Evolutionary conservation across 306 rosid genomes (phyloP), one percentile per base, ranked within the genome.

Genomic region (Rosa rugosa): DNA sequence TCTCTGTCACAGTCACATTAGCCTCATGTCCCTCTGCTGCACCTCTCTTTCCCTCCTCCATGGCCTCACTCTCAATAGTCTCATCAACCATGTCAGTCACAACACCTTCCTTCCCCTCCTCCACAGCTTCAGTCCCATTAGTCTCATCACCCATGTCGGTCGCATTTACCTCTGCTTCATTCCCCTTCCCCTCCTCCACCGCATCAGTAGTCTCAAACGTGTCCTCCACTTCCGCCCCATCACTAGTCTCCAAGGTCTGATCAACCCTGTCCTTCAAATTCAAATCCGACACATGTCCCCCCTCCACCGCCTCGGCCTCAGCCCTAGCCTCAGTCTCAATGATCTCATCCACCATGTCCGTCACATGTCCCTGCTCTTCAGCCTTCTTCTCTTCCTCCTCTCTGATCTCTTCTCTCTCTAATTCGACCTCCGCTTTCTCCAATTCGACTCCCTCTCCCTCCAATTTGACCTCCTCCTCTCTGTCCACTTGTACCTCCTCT

Each of bases 401-500:
- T 40, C 7, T 13, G 41, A 63, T 18, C 53, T 31, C 49, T 31
- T 13, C 17, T 34, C 57, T 56, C 76, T 46, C 27, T 42, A 10
- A 27, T 64, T 64, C 25, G 4, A 17, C 82, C 25, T 69, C 69
- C 40, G 16, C 34, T 1, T 31, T 18, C 71, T 7, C 25, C 47
- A 36, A 17, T 66, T 36, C 25, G 71, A 41, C 71, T 53, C 8
- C 36, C 36, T 57, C 78, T 71, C 56, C 53, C 31, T 31, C 74
- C 27, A 54, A 75, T 13, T 56, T 42, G 34, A 16, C 77, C 62
- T 11, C 41, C 25, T 27, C 78, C 64, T 11, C 40, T 18, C 59
- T 80, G 66, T 80, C 36, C 76, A 71, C 73, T 70, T 16, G 64
- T 9, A 65, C 67, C 62, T 18, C 78, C 40, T n/a, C 67, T 75